Conservation (phyloP, 1,284 basidiomycete genomes). For the Cutaneotrichosporon sp. region DNA sequence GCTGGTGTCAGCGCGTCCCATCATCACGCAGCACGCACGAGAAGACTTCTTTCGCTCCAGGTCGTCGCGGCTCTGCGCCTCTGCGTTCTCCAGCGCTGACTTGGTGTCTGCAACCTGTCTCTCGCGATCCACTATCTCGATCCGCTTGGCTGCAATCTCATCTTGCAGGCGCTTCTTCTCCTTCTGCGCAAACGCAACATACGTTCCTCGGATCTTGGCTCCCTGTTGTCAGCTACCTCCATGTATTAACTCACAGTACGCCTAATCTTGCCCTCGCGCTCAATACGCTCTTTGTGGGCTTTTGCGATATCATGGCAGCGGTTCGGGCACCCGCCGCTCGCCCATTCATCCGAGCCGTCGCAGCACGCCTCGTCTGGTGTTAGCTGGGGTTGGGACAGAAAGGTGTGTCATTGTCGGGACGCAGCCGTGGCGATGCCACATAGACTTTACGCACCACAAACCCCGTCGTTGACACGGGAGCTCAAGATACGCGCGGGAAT, state of each 20-base stretch:
- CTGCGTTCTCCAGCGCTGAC: conserved; percentile 36
- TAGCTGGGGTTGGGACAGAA: background rate
- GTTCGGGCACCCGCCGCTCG: conserved; percentile 71
- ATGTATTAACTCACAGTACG: conserved; percentile 63
- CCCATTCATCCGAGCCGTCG: conserved; percentile 90
- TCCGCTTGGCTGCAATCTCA: conserved; percentile 60
- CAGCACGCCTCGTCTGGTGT: conserved; percentile 85
- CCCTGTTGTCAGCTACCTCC: conserved; percentile 59
- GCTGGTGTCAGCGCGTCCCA: conserved; percentile 56
- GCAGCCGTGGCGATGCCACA: background rate
- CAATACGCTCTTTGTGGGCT: conserved; percentile 64
- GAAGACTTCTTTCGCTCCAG: conserved; percentile 80
- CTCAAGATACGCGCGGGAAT: conserved; percentile 74
- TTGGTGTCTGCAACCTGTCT: conserved; percentile 47
- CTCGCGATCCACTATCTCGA: conserved; percentile 67
- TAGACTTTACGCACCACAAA: conserved; percentile 71
- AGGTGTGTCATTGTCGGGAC: too few species aligned
- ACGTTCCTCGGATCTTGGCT: conserved; percentile 82
- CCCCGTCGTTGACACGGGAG: conserved; percentile 87
- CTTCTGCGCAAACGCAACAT: conserved; percentile 80
- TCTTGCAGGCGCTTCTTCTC: conserved; percentile 78
- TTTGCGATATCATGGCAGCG: conserved; percentile 74
- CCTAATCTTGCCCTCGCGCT: conserved; percentile 71
- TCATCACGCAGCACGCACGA: conserved; percentile 59
- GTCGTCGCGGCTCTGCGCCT: conserved; percentile 42